These are phyloP conservation scores for Lipomyces kockii DNA, from an alignment of 805 yeast genomes.

Conservation along the genomic window DNA sequence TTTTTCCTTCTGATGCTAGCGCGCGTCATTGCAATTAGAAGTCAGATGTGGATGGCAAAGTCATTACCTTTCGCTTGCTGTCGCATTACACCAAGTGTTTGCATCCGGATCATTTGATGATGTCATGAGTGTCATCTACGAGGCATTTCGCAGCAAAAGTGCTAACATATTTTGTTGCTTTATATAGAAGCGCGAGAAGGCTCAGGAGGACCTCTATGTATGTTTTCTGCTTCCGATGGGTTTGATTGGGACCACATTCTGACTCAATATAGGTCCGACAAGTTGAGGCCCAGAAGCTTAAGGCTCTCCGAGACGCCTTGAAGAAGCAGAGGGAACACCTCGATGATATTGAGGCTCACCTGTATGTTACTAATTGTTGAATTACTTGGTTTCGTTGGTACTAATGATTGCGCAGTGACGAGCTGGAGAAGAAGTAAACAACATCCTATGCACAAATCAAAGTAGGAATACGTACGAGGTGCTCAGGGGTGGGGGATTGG, in stretches of 20 bases:
- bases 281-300: constrained; percentile 88
- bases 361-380: constrained; percentile 28
- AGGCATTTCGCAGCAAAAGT: background rate
- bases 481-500: background rate
- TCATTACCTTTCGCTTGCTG: background rate
- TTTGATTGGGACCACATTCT: background rate
- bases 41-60: background rate
- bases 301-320: constrained; percentile 73
- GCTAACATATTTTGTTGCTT: background rate
- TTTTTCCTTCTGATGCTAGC: background rate
- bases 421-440: constrained; percentile 33
- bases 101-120: background rate
- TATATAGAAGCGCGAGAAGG: constrained; percentile 81
- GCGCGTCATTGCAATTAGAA: background rate
- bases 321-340: constrained; percentile 58
- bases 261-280: constrained; percentile 56
- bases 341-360: constrained; percentile 36
- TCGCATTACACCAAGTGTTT: background rate
- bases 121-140: background rate
- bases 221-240: background rate
- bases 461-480: background rate
- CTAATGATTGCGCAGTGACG: constrained; percentile 23
- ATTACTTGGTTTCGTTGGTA: background rate
- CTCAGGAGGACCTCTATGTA: constrained; percentile 70
- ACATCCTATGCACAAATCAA: background rate